Evolutionary conservation across 225 moss, liverwort and hornwort genomes (phyloP).

Genomic region (Polytrichum formosum): DNA sequence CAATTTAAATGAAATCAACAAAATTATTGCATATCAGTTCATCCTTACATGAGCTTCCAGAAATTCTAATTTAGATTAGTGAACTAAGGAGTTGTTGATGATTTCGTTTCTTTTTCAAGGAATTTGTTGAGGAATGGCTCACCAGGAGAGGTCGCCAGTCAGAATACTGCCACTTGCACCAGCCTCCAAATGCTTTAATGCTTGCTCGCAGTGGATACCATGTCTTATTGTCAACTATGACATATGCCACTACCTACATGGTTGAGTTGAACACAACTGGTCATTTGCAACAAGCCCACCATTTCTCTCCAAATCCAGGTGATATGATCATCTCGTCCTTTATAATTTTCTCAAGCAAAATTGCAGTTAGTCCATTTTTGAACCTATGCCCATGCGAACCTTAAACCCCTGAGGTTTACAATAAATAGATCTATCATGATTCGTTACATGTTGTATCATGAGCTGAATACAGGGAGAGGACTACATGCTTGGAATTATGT

Average conservation of each 20-base stretch:
- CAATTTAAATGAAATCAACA: not conserved
- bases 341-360: not conserved
- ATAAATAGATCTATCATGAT: too few species aligned
- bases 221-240: constrained; percentile 63
- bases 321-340: too few species aligned
- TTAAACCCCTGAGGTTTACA: too few species aligned
- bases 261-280: not conserved
- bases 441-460: too few species aligned
- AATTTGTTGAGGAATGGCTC: constrained; percentile 5
- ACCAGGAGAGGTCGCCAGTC: constrained; percentile 82
- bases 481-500: not conserved
- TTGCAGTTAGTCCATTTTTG: not conserved
- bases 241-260: constrained; percentile 73
- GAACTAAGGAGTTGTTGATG: too few species aligned
- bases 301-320: too few species aligned
- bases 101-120: not conserved
- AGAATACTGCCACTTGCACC: constrained; percentile 77
- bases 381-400: too few species aligned
- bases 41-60: too few species aligned
- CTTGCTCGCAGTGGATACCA: constrained; percentile 70
- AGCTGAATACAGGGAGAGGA: too few species aligned
- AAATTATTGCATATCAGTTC: not conserved
- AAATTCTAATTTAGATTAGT: too few species aligned
- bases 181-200: constrained; percentile 85
- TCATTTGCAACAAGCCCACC: not conserved